These are phyloP conservation scores for Protomyces pachydermus DNA, from an alignment of 1,139 yeast genomes.

Conservation along the genomic window DNA sequence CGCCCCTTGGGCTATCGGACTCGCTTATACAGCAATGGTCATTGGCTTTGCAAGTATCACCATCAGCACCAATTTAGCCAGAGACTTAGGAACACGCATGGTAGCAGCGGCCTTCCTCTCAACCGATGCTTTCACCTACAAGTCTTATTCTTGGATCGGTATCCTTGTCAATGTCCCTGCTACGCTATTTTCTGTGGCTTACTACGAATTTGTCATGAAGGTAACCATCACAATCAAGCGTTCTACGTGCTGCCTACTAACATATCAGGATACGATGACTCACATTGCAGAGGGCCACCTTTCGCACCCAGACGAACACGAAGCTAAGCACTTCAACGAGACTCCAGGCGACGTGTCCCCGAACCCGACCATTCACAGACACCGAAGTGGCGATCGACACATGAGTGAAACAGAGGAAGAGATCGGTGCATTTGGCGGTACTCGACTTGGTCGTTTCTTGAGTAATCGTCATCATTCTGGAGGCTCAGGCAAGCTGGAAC, in stretches of 20 bases:
- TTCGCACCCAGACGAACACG: constrained; percentile 14
- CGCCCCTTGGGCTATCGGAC: constrained; percentile 22
- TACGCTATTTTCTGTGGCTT: constrained; percentile 18
- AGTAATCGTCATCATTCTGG: constrained; percentile 15
- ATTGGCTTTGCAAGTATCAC: constrained; percentile 17
- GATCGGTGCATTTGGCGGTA: neutral
- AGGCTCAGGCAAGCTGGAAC: constrained; percentile 1
- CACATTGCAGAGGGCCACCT: constrained; percentile 22
- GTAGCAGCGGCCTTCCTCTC: constrained; percentile 20
- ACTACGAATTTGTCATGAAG: neutral
- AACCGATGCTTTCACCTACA: constrained; percentile 10
- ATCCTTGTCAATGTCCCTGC: constrained; percentile 25
- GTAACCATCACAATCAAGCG: neutral
- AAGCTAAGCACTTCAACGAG: neutral
- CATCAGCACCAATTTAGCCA: constrained; percentile 20
- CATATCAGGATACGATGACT: constrained; percentile 13
- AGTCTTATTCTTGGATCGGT: constrained; percentile 20
- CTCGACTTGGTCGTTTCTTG: constrained; percentile 13
- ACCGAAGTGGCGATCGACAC: too few relatives aligned
- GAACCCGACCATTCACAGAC: too few relatives aligned
- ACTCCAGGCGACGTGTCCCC: neutral
- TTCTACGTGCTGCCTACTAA: neutral
- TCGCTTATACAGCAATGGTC: constrained; percentile 19
- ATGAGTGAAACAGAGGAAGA: too few relatives aligned
- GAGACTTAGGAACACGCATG: constrained; percentile 24